Evolutionary conservation across 2,329 filamentous ascomycete species (phyloP).

Genomic region (Chalara sp.): DNA sequence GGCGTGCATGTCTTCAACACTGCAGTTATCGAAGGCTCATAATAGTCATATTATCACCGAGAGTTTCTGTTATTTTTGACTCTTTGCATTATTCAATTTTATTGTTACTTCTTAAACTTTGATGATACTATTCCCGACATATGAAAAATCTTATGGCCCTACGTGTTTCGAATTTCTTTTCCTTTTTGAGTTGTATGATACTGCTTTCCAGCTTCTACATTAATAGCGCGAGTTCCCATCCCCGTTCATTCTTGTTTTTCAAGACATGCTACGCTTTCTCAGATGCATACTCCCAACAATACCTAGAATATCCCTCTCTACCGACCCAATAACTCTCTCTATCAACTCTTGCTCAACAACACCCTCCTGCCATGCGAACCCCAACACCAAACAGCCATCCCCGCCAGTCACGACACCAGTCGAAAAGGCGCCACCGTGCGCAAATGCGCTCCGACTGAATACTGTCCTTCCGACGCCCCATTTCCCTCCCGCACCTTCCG

Average conservation of each 20-base stretch:
- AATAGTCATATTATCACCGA: too few relatives aligned
- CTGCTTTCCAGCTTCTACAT: too few relatives aligned
- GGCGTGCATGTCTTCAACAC: neutral
- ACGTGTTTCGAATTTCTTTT: too few relatives aligned
- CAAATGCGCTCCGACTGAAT: constrained; percentile 10
- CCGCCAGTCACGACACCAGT: constrained; percentile 7
- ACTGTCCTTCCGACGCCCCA: neutral
- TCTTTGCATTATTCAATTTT: too few relatives aligned
- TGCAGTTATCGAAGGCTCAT: neutral
- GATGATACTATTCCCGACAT: too few relatives aligned
- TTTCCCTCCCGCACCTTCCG: neutral
- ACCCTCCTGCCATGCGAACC: constrained; percentile 10
- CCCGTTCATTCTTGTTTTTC: too few relatives aligned
- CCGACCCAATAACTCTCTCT: neutral
- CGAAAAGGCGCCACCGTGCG: constrained; percentile 6
- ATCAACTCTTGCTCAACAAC: constrained; percentile 3
- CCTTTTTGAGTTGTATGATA: too few relatives aligned
- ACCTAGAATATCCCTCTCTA: neutral
- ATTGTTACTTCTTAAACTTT: too few relatives aligned
- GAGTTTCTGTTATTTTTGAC: too few relatives aligned
- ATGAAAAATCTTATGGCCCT: too few relatives aligned
- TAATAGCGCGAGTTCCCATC: too few relatives aligned
- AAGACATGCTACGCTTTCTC: too few relatives aligned
- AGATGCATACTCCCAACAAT: constrained; percentile 39
- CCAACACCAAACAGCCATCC: constrained; percentile 10